These are phyloP conservation scores for Hyphopichia pseudoburtonii DNA, from an alignment of 1,139 yeast genomes.

Conservation along the genomic window DNA sequence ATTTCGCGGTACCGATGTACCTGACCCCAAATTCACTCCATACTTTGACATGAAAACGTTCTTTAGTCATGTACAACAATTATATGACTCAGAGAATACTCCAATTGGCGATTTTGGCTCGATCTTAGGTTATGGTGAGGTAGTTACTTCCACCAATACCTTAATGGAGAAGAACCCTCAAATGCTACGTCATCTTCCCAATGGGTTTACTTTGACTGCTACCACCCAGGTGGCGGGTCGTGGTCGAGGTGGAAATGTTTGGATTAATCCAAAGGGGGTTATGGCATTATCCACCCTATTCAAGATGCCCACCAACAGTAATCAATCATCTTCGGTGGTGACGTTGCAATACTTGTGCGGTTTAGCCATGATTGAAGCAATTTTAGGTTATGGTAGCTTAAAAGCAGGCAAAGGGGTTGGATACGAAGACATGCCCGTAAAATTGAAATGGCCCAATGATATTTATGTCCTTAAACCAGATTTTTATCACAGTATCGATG, in stretches of 20 bases:
- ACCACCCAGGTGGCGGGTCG: conserved; percentile 86
- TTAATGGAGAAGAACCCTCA: conserved; percentile 71
- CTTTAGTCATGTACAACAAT: conserved; percentile 43
- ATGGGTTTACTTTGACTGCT: conserved; percentile 73
- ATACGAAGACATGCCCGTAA: conserved; percentile 72
- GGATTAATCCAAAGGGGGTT: conserved; percentile 95
- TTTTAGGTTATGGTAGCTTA: conserved; percentile 56
- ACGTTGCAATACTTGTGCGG: conserved; percentile 86
- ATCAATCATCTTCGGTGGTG: conserved; percentile 47
- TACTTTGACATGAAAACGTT: conserved; percentile 66
- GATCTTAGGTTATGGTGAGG: conserved; percentile 75
- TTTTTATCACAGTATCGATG: conserved; percentile 30
- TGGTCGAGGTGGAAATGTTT: conserved; percentile 92
- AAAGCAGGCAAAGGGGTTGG: conserved; percentile 48
- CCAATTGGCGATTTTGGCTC: conserved; percentile 52
- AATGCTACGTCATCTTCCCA: conserved; percentile 59
- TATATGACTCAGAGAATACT: conserved; percentile 18
- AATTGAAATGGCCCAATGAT: conserved; percentile 97
- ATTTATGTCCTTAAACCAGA: conserved; percentile 74
- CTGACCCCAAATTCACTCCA: conserved; percentile 60
- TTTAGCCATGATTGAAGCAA: conserved; percentile 79
- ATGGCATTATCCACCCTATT: conserved; percentile 77
- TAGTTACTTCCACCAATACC: conserved; percentile 83
- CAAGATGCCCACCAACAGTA: conserved; percentile 53
- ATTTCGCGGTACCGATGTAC: conserved; percentile 40